Base-by-base conservation (phyloP, 352 stramenopile species). In the Phytopythium boreale region DNA sequence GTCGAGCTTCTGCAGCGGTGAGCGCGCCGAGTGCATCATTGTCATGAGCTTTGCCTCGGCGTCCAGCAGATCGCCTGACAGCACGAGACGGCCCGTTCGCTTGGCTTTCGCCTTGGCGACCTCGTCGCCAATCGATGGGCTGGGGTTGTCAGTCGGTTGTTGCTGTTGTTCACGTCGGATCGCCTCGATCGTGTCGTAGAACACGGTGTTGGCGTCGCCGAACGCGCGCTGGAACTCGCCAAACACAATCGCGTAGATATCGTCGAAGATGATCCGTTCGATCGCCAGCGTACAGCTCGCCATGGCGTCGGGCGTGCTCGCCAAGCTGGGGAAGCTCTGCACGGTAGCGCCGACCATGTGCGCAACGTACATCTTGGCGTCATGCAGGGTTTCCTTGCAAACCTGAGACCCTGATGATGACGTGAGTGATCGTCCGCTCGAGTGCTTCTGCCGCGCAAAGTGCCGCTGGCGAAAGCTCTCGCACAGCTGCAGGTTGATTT, bases 321-420 rank as follows among this genome's bases (percentile, higher is more conserved):
- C 64, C 1, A 91, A 27, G 49, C 77, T 88, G 4, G 82, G 82
- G 56, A 88, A 87, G 37, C 63, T 76, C 59, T 91, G 80, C 67
- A 89, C 72, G 19, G 78, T 89, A 36, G 74, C 78, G 12, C 80
- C 79, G 11, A 86, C 47, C 6, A 88, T 59, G 36, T 89, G 80
- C 0, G 78, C 79, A 3, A 91, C 52, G 44, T 91, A 89, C 79
- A 89, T 89, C 58, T 86, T 82, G 9, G 79, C 74, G 56, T 91
- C 82, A 24, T 88, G 80, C 29, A 91, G 68, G 2, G 80, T 87
- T 29, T 88, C 79, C 29, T 76, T 76, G 31, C 64, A 67, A 31
- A 76, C 27, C 14, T 47, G 39, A 1, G 66, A 61, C 36, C 36
- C 44, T 22, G 63, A 60, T 47, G 49, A 36, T 14, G 41, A 36